Percentiles rank a stretch among this genome's conserved stretches.
Evolutionary conservation across 306 rosid species (phyloP).

Genomic region (Purshia tridentata): DNA sequence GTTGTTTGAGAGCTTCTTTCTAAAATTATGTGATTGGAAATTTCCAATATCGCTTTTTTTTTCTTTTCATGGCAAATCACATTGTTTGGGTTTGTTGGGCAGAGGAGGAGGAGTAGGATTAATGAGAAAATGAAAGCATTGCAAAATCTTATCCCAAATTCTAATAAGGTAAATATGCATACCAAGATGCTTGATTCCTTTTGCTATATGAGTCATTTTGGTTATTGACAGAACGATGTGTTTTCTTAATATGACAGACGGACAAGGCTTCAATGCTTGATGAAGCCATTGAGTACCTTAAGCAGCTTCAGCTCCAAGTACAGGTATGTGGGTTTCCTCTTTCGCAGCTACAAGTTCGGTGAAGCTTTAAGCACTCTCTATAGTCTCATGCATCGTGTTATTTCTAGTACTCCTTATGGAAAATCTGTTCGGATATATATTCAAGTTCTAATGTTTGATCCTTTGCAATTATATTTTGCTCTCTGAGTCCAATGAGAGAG

Average conservation of each 20-base stretch:
- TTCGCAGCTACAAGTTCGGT: not conserved
- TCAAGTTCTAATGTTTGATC: not conserved
- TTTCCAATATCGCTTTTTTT: not conserved
- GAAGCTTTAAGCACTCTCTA: not conserved
- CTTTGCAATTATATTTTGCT: not conserved
- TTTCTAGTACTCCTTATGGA: not conserved
- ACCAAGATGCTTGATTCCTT: not conserved
- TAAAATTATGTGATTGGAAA: not conserved
- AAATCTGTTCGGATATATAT: not conserved
- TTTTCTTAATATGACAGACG: slow-evolving; percentile 50
- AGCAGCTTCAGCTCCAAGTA: slow-evolving; percentile 99
- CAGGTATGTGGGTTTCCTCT: slow-evolving; percentile 47
- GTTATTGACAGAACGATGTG: slow-evolving; percentile 5
- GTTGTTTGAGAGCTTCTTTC: not conserved
- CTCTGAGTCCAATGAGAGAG: not conserved
- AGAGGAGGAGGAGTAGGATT: slow-evolving; percentile 97
- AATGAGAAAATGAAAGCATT: slow-evolving; percentile 96
- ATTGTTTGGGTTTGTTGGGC: slow-evolving; percentile 28
- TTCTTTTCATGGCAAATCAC: not conserved
- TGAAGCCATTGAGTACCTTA: slow-evolving; percentile 95
- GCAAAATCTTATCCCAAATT: slow-evolving; percentile 90
- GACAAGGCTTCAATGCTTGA: slow-evolving; percentile 99
- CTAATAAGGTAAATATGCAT: slow-evolving; percentile 61
- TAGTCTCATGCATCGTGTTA: not conserved
- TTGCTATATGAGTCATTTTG: slow-evolving; percentile 6